Evolutionary conservation across 2,329 filamentous ascomycete genomes (phyloP).

Genomic region (Arthroderma uncinatum): DNA sequence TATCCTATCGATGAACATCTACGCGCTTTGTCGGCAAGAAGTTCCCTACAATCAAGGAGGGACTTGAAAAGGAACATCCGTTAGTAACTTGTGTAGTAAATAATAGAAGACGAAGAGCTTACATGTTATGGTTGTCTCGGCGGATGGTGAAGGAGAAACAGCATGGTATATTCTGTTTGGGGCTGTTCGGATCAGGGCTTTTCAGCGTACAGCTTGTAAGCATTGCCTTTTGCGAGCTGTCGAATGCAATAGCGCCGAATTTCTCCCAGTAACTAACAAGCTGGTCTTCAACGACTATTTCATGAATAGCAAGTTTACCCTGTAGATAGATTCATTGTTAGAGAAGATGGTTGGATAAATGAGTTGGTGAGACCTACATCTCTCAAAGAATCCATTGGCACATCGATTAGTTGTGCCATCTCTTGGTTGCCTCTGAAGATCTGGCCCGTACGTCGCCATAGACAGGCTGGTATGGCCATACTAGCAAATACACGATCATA

Average conservation of each 20-base stretch:
- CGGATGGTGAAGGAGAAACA: constrained; percentile 97
- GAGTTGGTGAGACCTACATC: constrained; percentile 54
- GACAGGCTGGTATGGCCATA: constrained; percentile 97
- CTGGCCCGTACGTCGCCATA: constrained; percentile 91
- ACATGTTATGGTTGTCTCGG: constrained; percentile 94
- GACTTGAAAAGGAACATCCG: constrained; percentile 43
- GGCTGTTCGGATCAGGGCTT: constrained; percentile 59
- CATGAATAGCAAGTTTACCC: constrained; percentile 90
- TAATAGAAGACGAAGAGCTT: constrained; percentile 36
- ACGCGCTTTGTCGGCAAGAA: constrained; percentile 75
- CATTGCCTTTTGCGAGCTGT: constrained; percentile 84
- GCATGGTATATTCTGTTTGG: constrained; percentile 68
- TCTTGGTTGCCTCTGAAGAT: constrained; percentile 97
- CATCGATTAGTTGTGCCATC: constrained; percentile 92
- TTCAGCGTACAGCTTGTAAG: constrained; percentile 88
- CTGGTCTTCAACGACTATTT: constrained; percentile 90
- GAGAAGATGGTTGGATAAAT: constrained; percentile 6
- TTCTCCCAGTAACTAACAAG: constrained; percentile 98
- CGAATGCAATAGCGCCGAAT: constrained; percentile 95
- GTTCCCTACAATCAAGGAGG: constrained; percentile 89
- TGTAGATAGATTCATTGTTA: constrained; percentile 30
- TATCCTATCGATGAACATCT: constrained; percentile 20
- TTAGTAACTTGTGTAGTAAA: not conserved
- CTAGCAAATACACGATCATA: constrained; percentile 97
- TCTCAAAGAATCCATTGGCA: constrained; percentile 78